Base-by-base conservation (phyloP, 768 basidiomycete genomes). In the Glaciozyma antarctica region DNA sequence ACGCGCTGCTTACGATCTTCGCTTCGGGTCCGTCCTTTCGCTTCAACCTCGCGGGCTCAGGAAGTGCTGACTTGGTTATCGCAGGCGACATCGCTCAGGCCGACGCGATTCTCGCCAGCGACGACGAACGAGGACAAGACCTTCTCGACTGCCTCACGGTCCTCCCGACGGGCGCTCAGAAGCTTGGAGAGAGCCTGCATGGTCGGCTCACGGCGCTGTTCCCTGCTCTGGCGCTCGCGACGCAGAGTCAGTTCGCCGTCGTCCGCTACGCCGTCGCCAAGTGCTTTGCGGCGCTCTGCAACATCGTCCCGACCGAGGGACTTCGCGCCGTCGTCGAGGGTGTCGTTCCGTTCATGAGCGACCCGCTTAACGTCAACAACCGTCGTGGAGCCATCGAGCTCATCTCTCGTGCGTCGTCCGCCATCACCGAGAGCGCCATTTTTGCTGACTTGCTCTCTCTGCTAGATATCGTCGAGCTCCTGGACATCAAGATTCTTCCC, bases 401-500 rank as follows among this genome's bases (percentile, higher is more conserved):
- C 45, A 85, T 97, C 48, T 90, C 88, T 75, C 89, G 94, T 94
- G 71, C 75, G 93, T 82, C 2, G 38, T 15, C 13, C 12, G 5
- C 12, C 13, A 2, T 12, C 38, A 41, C 38, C 12, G 38, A 15
- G 38, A 12, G 13, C 2, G 38, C 38, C 34, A 10, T 6, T n/a
- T 47, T 44, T 26, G 19, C 24, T 34, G 57, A 30, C 17, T 45
- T 17, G 24, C 38, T 41, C 13, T 41, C 38, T 41, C 13, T 5
- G 47, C 0, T 72, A 98, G 94, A 94, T 75, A 86, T 98, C 69
- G 87, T 98, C 34, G 87, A 91, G 70, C 82, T 83, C 66, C 83
- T 99, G 58, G 92, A 98, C 71, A 84, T 95, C 77, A 93, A 92
- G 75, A 88, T 92, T 10, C 79, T 99, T 51, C 94, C 95, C 16